Base-by-base conservation (phyloP, 2,329 filamentous ascomycete genomes). In the Monilinia vaccinii-corymbosi region DNA sequence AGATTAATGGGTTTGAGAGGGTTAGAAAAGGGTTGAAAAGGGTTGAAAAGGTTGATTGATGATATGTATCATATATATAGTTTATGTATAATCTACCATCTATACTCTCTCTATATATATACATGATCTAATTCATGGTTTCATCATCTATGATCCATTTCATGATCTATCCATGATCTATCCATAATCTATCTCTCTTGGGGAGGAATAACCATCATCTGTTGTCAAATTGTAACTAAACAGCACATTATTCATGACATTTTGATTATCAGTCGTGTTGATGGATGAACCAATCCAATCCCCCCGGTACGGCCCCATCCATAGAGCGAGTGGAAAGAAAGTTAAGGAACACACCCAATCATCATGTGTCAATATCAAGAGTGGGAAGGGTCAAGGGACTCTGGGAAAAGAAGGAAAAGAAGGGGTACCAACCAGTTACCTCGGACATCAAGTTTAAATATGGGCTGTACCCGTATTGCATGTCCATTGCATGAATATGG, bases 211-310 rank as follows among this genome's bases (percentile, higher is more conserved):
- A 52, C 21, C 34, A 58, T 58, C 40, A 45, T 59, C 55, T n/a
- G 57, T 59, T 59, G 57, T 59, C 57, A 59, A 58, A 58, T 32
- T 45, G 38, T 34, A 52, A 53, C 48, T 57, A 59, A 59, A 59
- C 57, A 59, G 40, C 57, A 59, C 57, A 59, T 46, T 47, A n/a
- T n/a, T n/a, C n/a, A n/a, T n/a, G n/a, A n/a, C n/a, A n/a, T n/a
- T n/a, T n/a, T n/a, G n/a, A n/a, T n/a, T n/a, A n/a, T n/a, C n/a
- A 36, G 50, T 60, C 57, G 49, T 60, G 49, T 60, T 55, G 47
- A 55, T 52, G 49, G 38, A 40, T 60, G 42, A 25, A n/a, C n/a
- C n/a, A n/a, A n/a, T n/a, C n/a, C n/a, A n/a, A 50, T 23, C 21
- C 49, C 32, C 45, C 34, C 34, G 55, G 45, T 53, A 42, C 25